Evolutionary conservation across 2,329 filamentous ascomycete genomes (phyloP), one percentile per base, ranked within the genome.

Genomic region (Botryotinia narcissicola): DNA sequence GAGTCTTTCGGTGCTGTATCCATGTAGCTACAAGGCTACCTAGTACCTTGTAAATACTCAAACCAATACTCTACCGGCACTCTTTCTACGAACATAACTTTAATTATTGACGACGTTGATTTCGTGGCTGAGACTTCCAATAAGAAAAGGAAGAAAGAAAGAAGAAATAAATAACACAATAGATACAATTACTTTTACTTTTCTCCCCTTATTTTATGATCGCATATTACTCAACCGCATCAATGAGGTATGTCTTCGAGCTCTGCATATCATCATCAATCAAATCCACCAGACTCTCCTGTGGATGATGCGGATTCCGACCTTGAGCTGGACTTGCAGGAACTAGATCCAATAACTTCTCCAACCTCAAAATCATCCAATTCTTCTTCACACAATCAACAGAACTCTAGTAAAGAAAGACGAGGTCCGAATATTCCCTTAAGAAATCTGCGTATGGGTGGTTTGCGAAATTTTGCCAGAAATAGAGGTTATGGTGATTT

Each of bases 251-350:
- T 82, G 81, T 81, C 81, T 74, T 80, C 81, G 77, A 80, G 77
- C 48, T 32, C 60, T 76, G 75, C 76, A 67, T 79, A 79, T 74
- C 78, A 79, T 73, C 78, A 80, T 78, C 78, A 79, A 67, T 75
- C 79, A 78, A 78, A 81, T 78, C 77, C 78, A 80, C 90, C 90
- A 83, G 89, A 92, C 83, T 89, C 88, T 74, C 87, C 87, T 75
- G 83, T 85, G 79, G 85, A 90, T 83, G 92, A 94, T 81, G 93
- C 91, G 81, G 92, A 95, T 81, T 93, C 91, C 68, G 84, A 95
- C 81, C 88, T 91, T 78, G 91, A 93, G 76, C 86, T 96, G 79
- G 92, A 95, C 79, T 87, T 94, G 78, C 88, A 93, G 80, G 93
- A 95, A 85, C 90, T 96, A 77, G 92, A 95, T 80, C 92, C 93